These are phyloP conservation scores for Aspergillus quadrilineatus DNA, from an alignment of 2,329 filamentous ascomycete species.

Conservation along the genomic window DNA sequence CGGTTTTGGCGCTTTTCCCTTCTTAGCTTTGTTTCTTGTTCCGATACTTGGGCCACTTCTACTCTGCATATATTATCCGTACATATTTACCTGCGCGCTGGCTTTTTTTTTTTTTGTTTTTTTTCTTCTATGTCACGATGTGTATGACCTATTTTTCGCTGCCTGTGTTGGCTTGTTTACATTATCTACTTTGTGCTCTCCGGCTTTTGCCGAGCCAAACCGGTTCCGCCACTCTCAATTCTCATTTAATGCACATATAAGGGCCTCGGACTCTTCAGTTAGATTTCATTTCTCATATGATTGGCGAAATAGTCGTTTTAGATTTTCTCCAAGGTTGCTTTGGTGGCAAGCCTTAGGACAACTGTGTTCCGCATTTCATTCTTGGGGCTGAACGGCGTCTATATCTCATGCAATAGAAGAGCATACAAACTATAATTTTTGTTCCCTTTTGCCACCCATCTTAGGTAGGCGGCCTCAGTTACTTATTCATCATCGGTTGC, in stretches of 20 bases:
- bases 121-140: slow-evolving; percentile 11
- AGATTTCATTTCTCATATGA: too few species aligned
- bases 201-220: neutral
- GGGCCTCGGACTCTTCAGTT: too few species aligned
- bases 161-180: neutral
- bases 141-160: slow-evolving; percentile 14
- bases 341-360: neutral
- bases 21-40: neutral
- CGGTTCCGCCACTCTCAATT: neutral
- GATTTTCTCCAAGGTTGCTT: too few species aligned
- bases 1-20: neutral
- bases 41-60: neutral
- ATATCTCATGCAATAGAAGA: too few species aligned
- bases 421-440: too few species aligned
- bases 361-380: neutral
- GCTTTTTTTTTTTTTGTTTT: too few species aligned
- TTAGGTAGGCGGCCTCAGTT: neutral
- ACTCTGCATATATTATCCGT: neutral
- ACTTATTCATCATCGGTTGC: neutral
- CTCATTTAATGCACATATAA: neutral
- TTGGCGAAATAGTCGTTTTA: too few species aligned
- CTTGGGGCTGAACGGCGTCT: too few species aligned
- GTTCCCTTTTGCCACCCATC: too few species aligned
- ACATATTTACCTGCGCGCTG: neutral
- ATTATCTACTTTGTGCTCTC: neutral